These are phyloP conservation scores for Aspergillus campestris DNA, from an alignment of 495 filamentous ascomycete species.

Conservation along the genomic window DNA sequence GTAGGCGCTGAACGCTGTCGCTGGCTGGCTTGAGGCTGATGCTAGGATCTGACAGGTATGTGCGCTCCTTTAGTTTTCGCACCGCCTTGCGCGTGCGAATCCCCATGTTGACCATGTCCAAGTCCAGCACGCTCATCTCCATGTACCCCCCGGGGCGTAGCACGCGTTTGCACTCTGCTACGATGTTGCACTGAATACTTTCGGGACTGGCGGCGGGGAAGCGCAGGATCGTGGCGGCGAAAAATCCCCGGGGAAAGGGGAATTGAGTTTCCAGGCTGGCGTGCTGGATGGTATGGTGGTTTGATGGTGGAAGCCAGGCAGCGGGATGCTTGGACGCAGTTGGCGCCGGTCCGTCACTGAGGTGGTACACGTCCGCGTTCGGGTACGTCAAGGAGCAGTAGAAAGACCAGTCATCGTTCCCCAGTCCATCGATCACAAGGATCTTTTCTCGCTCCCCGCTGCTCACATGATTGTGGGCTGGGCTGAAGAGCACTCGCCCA, in stretches of 20 bases:
- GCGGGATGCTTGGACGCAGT: conserved; percentile 28
- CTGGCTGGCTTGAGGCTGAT: conserved; percentile 65
- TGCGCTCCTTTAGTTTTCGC: conserved; percentile 65
- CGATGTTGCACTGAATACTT: conserved; percentile 62
- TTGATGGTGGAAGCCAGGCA: conserved; percentile 56
- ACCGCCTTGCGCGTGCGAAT: conserved; percentile 66
- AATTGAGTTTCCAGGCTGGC: conserved; percentile 58
- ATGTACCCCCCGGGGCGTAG: conserved; percentile 84
- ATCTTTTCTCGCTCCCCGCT: conserved; percentile 53
- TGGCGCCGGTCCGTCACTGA: conserved; percentile 25
- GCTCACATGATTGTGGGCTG: conserved; percentile 72
- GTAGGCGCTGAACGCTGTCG: conserved; percentile 66
- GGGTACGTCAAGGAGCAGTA: conserved; percentile 92
- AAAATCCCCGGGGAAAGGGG: conserved; percentile 81
- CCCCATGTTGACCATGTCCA: conserved; percentile 84
- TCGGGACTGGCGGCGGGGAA: conserved; percentile 76
- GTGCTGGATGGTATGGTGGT: conserved; percentile 80
- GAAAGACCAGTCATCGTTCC: conserved; percentile 94
- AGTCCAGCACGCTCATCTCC: conserved; percentile 75
- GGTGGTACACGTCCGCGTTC: conserved; percentile 75
- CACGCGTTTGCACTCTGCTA: conserved; percentile 85
- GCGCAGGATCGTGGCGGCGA: conserved; percentile 77
- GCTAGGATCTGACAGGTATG: conserved; percentile 52
- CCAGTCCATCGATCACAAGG: conserved; percentile 86
- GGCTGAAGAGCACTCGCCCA: conserved; percentile 89